Evolutionary conservation across 2,329 filamentous ascomycete genomes (phyloP), one percentile per base, ranked within the genome.

Genomic region (Curvularia spicifera): DNA sequence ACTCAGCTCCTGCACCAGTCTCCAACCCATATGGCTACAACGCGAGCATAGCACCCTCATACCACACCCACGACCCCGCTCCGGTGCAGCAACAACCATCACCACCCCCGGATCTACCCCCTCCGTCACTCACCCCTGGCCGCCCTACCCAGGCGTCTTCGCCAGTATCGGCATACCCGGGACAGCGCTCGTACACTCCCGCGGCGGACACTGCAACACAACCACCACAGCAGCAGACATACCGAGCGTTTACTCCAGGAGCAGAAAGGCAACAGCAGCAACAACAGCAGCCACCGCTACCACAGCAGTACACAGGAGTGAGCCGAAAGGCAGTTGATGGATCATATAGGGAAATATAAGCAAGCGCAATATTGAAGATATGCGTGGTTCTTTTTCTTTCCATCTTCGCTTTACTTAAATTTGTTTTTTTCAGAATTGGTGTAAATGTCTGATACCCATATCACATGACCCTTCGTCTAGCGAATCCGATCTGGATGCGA

Each of bases 291-390:
- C 26, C 26, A 8, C 26, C 26, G 26, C 6, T 28, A 6, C 40
- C 35, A 28, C 51, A 51, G 39, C 53, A 56, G 46, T 56, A 56
- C 35, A 20, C 15, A 13, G 53, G 53, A 2, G 46, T 56, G 9
- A 37, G 29, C 1, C 46, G 54, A 5, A 53, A 48, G 9, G 13
- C 51, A n/a, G 8, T 45, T 2, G 46, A 58, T 0, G 56, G 56
- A 12, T 45, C 51, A n/a, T 58, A 35, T 50, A 55, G 46, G 33
- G 56, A 58, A n/a, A 46, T 55, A 24, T 50, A 57, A 43, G n/a
- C 4, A 43, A 8, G 29, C n/a, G 28, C 28, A 15, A 45, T 15
- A 5, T 46, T 5, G 26, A 20, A 46, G 15, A 5, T 6, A 29
- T 20, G 1, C 12, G 13, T 46, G n/a, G 26, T 22, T 47, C n/a